Evolutionary conservation across 495 filamentous ascomycete genomes (phyloP).

Genomic region (Sordaria brevicollis): DNA sequence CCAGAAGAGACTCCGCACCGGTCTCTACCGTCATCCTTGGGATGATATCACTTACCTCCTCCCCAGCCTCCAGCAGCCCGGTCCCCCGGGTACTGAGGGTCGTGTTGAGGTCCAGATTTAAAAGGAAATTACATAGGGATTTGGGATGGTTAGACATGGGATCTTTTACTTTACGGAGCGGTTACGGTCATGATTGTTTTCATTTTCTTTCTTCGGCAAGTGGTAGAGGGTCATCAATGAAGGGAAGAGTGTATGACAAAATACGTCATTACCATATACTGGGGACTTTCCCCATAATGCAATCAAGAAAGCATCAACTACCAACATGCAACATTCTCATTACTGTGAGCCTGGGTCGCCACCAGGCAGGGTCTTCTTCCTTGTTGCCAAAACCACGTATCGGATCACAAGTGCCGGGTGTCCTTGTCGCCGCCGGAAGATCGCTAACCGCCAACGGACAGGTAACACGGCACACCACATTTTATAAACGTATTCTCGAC

Average conservation of each 20-base stretch:
- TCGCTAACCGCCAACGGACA: background rate
- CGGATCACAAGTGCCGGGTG: background rate
- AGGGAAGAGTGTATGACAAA: background rate
- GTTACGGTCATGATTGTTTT: background rate
- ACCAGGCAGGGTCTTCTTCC: background rate
- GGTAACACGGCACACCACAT: background rate
- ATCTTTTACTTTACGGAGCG: background rate
- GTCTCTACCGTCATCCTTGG: constrained; percentile 97
- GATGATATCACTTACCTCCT: constrained; percentile 96
- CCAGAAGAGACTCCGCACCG: constrained; percentile 96
- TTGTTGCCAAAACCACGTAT: background rate
- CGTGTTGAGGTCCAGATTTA: constrained; percentile 69
- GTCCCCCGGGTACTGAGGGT: constrained; percentile 67
- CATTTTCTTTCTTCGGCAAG: background rate
- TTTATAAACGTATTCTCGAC: background rate
- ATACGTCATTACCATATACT: background rate
- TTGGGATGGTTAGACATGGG: background rate
- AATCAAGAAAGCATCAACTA: background rate
- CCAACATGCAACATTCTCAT: background rate
- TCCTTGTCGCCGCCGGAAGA: background rate
- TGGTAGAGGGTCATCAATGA: background rate
- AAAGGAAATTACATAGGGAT: background rate
- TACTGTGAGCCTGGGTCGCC: background rate
- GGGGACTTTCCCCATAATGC: background rate
- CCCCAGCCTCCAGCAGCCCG: constrained; percentile 62